Percentiles rank a stretch among this genome's conserved stretches.
Conservation (phyloP, 371 early-diverging fungal species). For the Mortierella sp. region DNA sequence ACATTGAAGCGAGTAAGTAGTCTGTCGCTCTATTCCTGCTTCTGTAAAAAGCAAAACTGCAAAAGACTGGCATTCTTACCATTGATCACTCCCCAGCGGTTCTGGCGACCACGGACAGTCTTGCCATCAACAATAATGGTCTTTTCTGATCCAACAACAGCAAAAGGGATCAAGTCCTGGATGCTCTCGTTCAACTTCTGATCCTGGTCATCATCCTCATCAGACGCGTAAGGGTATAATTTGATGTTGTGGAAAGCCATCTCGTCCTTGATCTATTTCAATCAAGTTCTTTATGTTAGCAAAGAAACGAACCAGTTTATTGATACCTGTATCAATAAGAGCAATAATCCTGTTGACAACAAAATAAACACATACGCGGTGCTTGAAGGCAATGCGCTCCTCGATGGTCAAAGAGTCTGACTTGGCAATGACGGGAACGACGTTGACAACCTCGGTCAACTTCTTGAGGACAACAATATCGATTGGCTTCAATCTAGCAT, state of each 20-base stretch:
- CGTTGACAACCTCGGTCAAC: slow-evolving; percentile 80
- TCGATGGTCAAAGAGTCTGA: slow-evolving; percentile 87
- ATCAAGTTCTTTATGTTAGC: slow-evolving; percentile 7
- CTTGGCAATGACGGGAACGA: slow-evolving; percentile 90
- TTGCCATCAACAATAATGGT: slow-evolving; percentile 86
- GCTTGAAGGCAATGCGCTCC: slow-evolving; percentile 81
- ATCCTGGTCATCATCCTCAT: slow-evolving; percentile 87
- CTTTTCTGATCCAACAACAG: slow-evolving; percentile 89
- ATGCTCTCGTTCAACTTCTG: slow-evolving; percentile 80
- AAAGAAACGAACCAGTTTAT: no score
- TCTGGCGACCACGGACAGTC: slow-evolving; percentile 78
- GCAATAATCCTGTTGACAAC: background rate
- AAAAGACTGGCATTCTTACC: slow-evolving; percentile 58
- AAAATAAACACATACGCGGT: slow-evolving; percentile 64
- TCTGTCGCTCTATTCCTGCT: background rate
- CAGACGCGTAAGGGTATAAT: slow-evolving; percentile 88
- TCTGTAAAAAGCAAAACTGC: background rate
- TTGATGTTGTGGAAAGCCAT: slow-evolving; percentile 92
- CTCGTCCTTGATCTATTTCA: slow-evolving; percentile 85
- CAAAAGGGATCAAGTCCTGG: slow-evolving; percentile 86
- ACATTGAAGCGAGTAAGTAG: background rate
- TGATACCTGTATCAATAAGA: background rate
- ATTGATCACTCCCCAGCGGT: slow-evolving; percentile 77
- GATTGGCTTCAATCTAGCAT: slow-evolving; percentile 77
- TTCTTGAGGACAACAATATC: slow-evolving; percentile 83